phyloP scores from a whole-genome alignment of 1,139 yeast genomes.

The Citeromyces siamensis region DNA sequence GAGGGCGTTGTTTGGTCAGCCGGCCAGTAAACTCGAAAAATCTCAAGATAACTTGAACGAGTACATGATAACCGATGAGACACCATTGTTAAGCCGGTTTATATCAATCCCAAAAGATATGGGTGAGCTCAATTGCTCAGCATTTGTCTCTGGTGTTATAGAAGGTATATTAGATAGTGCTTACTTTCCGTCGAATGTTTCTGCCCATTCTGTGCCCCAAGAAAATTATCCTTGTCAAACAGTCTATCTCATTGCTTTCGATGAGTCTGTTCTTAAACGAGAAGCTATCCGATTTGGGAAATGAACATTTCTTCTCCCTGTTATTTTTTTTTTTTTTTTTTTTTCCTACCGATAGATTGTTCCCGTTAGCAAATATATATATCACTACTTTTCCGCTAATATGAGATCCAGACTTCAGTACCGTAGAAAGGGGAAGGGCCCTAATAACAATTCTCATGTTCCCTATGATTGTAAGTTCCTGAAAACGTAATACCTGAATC shows the following conservation, averaged over 20 bases:
- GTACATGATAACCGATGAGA: constrained; percentile 76
- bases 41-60: constrained; percentile 76
- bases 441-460: too few relatives aligned
- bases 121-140: constrained; percentile 69
- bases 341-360: too few relatives aligned
- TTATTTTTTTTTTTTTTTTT: neutral
- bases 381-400: too few relatives aligned
- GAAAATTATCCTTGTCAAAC: constrained; percentile 59
- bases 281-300: constrained; percentile 24
- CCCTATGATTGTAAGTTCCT: too few relatives aligned
- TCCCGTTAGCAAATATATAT: too few relatives aligned
- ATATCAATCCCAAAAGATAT: constrained; percentile 75
- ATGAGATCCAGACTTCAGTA: too few relatives aligned
- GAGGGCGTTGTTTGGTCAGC: constrained; percentile 69
- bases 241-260: constrained; percentile 74
- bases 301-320: constrained; percentile 1
- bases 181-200: constrained; percentile 70
- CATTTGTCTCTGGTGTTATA: constrained; percentile 82
- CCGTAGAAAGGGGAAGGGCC: too few relatives aligned
- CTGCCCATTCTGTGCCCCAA: constrained; percentile 76
- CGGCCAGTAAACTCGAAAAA: constrained; percentile 81
- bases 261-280: constrained; percentile 42
- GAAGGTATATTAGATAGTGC: constrained; percentile 83
- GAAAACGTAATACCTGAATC: too few relatives aligned
- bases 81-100: constrained; percentile 66